phyloP scores from a whole-genome alignment of 2,329 filamentous ascomycete species.

The Fonsecaea erecta region DNA sequence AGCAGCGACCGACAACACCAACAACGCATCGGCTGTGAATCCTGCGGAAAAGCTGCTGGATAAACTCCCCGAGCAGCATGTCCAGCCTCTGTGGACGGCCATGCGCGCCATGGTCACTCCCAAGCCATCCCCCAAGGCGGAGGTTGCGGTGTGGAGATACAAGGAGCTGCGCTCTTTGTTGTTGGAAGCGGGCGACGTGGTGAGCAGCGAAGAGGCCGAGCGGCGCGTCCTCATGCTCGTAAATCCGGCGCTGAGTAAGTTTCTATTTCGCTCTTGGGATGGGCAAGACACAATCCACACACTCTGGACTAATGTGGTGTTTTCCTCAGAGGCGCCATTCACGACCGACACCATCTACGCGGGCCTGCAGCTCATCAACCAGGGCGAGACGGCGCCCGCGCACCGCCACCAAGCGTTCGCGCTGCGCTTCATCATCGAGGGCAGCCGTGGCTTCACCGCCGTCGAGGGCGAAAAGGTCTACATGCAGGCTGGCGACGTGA shows the following conservation, averaged over 20 bases:
- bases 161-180: constrained; percentile 43
- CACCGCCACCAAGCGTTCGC: constrained; percentile 63
- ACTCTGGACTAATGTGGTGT: background rate
- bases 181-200: constrained; percentile 43
- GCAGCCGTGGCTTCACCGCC: constrained; percentile 60
- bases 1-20: background rate
- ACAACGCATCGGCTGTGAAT: background rate
- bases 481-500: constrained; percentile 60
- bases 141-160: constrained; percentile 43
- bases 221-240: constrained; percentile 48
- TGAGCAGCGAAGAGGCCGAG: constrained; percentile 46
- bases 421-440: constrained; percentile 62
- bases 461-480: constrained; percentile 59
- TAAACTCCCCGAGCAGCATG: background rate
- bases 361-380: constrained; percentile 61
- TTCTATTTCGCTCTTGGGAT: background rate
- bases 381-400: constrained; percentile 60
- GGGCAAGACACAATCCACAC: background rate
- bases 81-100: constrained; percentile 54
- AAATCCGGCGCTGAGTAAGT: constrained; percentile 45
- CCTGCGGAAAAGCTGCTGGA: background rate
- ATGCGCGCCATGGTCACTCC: constrained; percentile 56
- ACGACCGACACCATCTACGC: constrained; percentile 64
- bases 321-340: constrained; percentile 53
- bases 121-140: constrained; percentile 49